phyloP scores from a whole-genome alignment of 331 rosid species.

The Rosa hybrid region DNA sequence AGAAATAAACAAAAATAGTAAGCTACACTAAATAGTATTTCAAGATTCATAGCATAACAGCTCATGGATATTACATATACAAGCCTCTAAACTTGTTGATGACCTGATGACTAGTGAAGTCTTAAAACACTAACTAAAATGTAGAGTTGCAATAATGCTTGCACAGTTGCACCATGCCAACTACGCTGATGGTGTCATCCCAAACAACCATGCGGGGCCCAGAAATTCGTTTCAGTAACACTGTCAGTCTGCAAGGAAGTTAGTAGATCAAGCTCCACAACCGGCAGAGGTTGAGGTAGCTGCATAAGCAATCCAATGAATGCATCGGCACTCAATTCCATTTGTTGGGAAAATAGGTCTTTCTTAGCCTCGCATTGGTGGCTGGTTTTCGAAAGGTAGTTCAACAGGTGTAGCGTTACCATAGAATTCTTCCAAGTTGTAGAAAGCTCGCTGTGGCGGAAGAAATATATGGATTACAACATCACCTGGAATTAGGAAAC shows the following conservation, averaged over 20 bases:
- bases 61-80: neutral
- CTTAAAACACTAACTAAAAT: neutral
- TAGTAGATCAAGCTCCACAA: conserved; percentile 21
- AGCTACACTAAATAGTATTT: neutral
- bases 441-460: conserved; percentile 81
- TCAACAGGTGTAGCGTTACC: conserved; percentile 74
- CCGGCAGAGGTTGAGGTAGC: conserved; percentile 18
- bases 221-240: neutral
- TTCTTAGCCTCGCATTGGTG: conserved; percentile 57
- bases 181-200: neutral
- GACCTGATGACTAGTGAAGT: neutral
- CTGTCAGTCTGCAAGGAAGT: neutral
- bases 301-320: conserved; percentile 28
- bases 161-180: neutral
- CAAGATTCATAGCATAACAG: neutral
- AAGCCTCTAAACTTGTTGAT: neutral
- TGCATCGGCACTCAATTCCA: conserved; percentile 9
- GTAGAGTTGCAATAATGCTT: neutral
- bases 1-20: neutral
- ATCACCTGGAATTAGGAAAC: conserved; percentile 67
- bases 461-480: conserved; percentile 91
- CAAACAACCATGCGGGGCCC: neutral
- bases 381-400: conserved; percentile 80
- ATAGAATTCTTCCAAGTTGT: conserved; percentile 94
- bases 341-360: neutral